A percentile compares a stretch with the other conserved stretches of the same genome.
phyloP scores from a whole-genome alignment of 164 flowering plant genomes.

The Platanus orientalis region DNA sequence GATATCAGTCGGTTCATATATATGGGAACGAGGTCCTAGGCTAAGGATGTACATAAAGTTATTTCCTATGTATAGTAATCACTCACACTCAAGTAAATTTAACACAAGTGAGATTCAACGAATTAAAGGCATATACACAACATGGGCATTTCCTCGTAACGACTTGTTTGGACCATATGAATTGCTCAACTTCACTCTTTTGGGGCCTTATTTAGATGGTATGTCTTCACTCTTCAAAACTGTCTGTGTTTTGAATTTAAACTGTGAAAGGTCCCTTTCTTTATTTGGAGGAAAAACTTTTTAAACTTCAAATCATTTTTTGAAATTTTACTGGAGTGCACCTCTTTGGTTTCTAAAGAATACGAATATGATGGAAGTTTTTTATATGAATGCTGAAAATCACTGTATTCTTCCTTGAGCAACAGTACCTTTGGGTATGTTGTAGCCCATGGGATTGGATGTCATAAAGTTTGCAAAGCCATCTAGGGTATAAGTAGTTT shows the following conservation, averaged over 20 bases:
- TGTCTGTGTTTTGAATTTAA: not conserved
- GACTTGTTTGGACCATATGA: conserved; percentile 81
- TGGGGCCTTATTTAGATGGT: conserved; percentile 54
- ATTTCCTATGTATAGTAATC: conserved; percentile 32
- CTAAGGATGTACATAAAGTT: conserved; percentile 61
- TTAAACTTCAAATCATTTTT: not conserved
- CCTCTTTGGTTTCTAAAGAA: not conserved
- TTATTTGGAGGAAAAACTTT: not conserved
- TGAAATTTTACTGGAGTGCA: not conserved
- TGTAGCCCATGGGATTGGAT: too few relatives aligned
- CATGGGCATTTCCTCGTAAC: conserved; percentile 42
- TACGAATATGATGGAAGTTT: not conserved
- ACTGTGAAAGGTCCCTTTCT: not conserved
- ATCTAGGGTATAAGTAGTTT: too few relatives aligned
- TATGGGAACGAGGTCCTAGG: conserved; percentile 71
- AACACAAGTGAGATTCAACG: conserved; percentile 52
- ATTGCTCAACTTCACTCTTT: conserved; percentile 66
- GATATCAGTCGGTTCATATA: conserved; percentile 36
- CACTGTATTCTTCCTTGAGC: not conserved
- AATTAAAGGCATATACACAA: conserved; percentile 36
- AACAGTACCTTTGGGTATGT: not conserved
- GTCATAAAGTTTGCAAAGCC: too few relatives aligned
- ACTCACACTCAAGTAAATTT: conserved; percentile 24
- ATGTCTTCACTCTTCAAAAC: conserved; percentile 21
- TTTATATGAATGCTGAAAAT: not conserved